phyloP scores from a whole-genome alignment of 495 filamentous ascomycete species.

The Schizothecium vesticola region DNA sequence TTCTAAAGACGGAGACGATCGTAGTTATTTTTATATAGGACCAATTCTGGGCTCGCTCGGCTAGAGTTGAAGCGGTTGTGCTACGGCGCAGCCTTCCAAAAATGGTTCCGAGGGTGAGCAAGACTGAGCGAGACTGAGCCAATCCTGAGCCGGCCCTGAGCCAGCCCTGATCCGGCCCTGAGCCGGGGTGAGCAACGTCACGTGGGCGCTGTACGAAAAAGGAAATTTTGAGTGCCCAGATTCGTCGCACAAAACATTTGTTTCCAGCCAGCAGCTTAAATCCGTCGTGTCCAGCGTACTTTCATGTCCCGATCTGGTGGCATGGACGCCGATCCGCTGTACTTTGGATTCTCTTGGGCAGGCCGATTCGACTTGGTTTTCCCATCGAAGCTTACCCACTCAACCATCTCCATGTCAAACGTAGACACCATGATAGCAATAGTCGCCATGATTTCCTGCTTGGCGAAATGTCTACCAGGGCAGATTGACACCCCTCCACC shows the following conservation, averaged over 20 bases:
- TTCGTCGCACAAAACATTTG: no score
- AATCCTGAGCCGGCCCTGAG: constrained; percentile 4
- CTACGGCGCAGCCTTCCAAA: no score
- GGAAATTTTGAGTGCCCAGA: no score
- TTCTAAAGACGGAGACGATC: no score
- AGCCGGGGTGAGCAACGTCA: no score
- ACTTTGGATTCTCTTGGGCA: constrained; percentile 15
- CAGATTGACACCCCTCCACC: constrained; percentile 22
- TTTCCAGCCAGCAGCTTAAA: background rate
- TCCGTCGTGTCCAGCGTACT: constrained; percentile 19
- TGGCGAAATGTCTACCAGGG: constrained; percentile 39
- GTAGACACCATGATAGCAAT: constrained; percentile 43
- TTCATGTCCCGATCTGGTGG: constrained; percentile 27
- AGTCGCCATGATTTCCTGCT: constrained; percentile 38
- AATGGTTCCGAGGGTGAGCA: no score
- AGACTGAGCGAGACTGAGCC: constrained; percentile 2
- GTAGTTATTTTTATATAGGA: constrained; percentile 7
- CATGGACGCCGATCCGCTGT: constrained; percentile 11
- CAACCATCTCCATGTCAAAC: constrained; percentile 46
- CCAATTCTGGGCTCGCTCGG: constrained; percentile 7
- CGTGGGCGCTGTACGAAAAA: no score
- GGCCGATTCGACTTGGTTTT: constrained; percentile 12
- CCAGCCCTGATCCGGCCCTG: no score
- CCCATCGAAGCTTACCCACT: constrained; percentile 20
- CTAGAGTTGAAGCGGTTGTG: constrained; percentile 8